A percentile compares a stretch with the other conserved stretches of the same genome.
Conservation (phyloP, 495 filamentous ascomycete genomes). For the Margaritispora aquatica region DNA sequence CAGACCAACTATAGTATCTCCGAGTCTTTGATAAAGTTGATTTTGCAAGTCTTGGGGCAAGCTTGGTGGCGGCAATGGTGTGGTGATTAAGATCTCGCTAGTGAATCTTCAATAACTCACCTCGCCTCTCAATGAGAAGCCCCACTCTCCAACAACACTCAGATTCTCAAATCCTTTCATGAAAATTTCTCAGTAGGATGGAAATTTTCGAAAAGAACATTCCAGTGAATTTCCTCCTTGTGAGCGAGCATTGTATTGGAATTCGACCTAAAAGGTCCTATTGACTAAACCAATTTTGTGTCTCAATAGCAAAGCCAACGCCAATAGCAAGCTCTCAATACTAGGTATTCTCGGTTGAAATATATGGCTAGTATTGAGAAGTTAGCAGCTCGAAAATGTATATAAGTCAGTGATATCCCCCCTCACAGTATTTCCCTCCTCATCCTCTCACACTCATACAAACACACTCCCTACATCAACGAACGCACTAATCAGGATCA, state of each 20-base stretch:
- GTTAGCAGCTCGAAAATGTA: not conserved
- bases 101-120: not conserved
- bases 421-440: not conserved
- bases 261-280: not conserved
- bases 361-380: not conserved
- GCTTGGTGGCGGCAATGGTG: not conserved
- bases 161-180: not conserved
- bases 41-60: not conserved
- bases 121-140: not conserved
- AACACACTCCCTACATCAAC: not conserved
- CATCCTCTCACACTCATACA: not conserved
- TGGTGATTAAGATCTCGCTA: not conserved
- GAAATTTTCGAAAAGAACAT: not conserved
- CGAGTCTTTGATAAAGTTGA: not conserved
- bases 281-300: conserved; percentile 1
- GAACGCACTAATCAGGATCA: not conserved
- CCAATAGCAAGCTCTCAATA: conserved; percentile 1
- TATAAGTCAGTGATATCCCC: not conserved
- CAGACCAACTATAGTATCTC: not conserved
- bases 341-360: not conserved
- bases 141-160: not conserved
- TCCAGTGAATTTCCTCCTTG: not conserved
- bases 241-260: not conserved
- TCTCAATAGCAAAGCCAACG: conserved; percentile 10
- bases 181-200: not conserved